Evolutionary conservation across 1,284 basidiomycete genomes (phyloP), one percentile per base, ranked within the genome.

Genomic region (Leccinum solheimii): DNA sequence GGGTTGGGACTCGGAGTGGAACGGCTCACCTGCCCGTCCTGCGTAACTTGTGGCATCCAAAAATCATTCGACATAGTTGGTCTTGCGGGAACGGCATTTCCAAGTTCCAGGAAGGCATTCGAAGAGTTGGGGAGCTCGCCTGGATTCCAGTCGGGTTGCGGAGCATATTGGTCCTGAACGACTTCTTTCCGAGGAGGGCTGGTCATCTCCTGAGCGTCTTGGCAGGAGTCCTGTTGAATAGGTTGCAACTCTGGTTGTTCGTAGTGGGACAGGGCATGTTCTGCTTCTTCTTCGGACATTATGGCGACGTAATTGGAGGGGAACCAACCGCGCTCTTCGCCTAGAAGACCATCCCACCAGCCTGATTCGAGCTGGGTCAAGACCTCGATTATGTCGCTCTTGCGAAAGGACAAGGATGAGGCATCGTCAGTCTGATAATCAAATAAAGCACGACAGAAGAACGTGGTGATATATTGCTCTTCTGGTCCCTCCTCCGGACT

Each of bases 271-370:
- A 91, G 81, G 34, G 83, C 84, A 38, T 82, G 74, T 66, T 92
- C 91, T 5, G 87, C 88, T 72, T 95, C 93, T 66, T 91, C 86
- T 66, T 94, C 90, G 30, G 88, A 82, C 63, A 97, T 87, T 63
- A 87, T 76, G 54, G 83, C 80, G 52, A 98, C 95, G 78, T 97
- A 98, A 80, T 98, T 99, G 66, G 92, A 95, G 13, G 97, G 97
- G 76, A 99, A 98, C 97, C 97, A 98, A 52, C 97, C 97, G 57
- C 97, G 86, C 74, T 92, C 88, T 59, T 90, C 88, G 58, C 90
- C 88, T 36, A 98, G 81, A 63, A 98, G 81, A 8, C 97, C 97
- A 76, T 99, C 97, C 97, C 97, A 99, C 97, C 97, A 99, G 16
- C 97, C 97, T 5, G 91, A 93, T 55, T 94, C 92, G 58, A 98